Evolutionary conservation across 192 early-diverging fungal genomes (phyloP), one percentile per base, ranked within the genome.

Genomic region (Phlyctochytrium arcticum): DNA sequence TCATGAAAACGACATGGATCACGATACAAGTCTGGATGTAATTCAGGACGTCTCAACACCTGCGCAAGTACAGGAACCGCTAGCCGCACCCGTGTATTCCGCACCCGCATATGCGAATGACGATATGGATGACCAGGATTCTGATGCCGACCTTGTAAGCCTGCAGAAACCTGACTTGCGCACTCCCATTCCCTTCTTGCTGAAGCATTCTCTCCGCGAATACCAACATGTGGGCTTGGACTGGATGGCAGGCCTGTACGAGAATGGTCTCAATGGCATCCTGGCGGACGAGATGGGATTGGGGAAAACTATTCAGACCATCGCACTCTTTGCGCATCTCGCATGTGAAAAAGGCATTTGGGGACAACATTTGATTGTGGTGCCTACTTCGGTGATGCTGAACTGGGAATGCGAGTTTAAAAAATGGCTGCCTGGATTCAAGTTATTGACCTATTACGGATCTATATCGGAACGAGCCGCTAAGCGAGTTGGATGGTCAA

Each of bases 191-290:
- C 93, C 93, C 36, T 82, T 78, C 57, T 87, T 95, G 84, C 71
- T 95, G 9, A 90, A 88, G 79, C 91, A 90, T 44, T 33, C 58
- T 8, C 56, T 77, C 30, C 65, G 70, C 39, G 91, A 94, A 36
- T 97, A 97, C 74, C 96, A 99, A 75, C 75, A 94, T 30, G 88
- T 86, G 3, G 96, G 96, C 35, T 80, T 97, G 54, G 90, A 96
- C 67, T 99, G 95, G 92, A 73, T 99, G 62, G 85, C 89, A 32
- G 89, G 85, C 61, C 75, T 97, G 7, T 97, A 93, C 71, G 89
- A 95, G 44, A 95, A 95, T 69, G 92, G 95, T 23, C 72, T 96
- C 23, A 99, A 99, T 60, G 96, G 94, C n/a, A 97, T 97, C 61
- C 60, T 77, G 12, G 75, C 68, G 19, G 75, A 77, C 36, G 75